A percentile compares a stretch with the other conserved stretches of the same genome.
These are phyloP conservation scores for Takashimella tepidaria DNA, from an alignment of 1,284 basidiomycete genomes.

Conservation along the genomic window DNA sequence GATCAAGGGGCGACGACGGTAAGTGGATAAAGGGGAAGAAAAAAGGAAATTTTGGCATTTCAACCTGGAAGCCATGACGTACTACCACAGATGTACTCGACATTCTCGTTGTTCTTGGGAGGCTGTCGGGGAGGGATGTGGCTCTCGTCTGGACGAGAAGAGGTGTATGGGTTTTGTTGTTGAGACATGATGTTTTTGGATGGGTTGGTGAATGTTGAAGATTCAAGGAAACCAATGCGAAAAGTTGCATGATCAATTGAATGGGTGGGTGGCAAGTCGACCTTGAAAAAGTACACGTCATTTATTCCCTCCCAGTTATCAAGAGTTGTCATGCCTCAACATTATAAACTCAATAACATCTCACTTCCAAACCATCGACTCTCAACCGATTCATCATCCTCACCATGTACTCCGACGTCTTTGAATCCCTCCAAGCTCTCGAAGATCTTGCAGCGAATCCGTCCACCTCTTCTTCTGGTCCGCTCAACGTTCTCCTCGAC, in stretches of 20 bases:
- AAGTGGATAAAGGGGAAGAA: too few relatives aligned
- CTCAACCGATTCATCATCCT: conserved; percentile 5
- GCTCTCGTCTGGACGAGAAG: conserved; percentile 23
- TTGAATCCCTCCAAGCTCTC: conserved; percentile 33
- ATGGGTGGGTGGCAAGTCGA: background rate
- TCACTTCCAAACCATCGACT: conserved; percentile 1
- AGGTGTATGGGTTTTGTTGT: conserved; percentile 37
- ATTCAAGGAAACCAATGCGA: too few relatives aligned
- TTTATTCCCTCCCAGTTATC: background rate
- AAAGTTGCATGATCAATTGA: too few relatives aligned
- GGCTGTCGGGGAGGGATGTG: conserved; percentile 29
- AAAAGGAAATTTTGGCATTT: too few relatives aligned
- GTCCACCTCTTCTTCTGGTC: conserved; percentile 57
- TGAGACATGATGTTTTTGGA: conserved; percentile 29
- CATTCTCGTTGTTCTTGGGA: conserved; percentile 51
- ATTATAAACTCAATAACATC: conserved; percentile 1
- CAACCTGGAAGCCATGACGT: too few relatives aligned
- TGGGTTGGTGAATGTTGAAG: background rate
- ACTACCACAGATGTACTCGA: conserved; percentile 94
- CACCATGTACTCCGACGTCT: conserved; percentile 29
- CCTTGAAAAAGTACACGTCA: conserved; percentile 4
- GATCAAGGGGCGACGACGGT: too few relatives aligned
- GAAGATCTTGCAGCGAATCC: conserved; percentile 51
- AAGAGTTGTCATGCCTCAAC: background rate
- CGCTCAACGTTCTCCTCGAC: conserved; percentile 64